Evolutionary conservation across 495 filamentous ascomycete genomes (phyloP).

Genomic region (Terfezia claveryi): DNA sequence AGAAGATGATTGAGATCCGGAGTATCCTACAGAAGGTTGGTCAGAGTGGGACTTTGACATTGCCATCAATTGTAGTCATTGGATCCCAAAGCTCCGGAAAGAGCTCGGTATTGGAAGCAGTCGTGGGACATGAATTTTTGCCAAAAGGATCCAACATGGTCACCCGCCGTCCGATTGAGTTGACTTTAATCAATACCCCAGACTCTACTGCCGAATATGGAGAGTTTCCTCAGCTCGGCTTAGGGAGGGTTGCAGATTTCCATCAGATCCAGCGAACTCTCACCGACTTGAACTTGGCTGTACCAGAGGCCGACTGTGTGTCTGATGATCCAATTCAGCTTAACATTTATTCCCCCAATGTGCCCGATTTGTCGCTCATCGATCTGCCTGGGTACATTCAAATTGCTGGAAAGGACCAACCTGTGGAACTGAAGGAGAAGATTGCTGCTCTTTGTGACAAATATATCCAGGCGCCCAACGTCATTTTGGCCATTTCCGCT

Average conservation of each 20-base stretch:
- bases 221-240: slow-evolving; percentile 80
- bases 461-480: slow-evolving; percentile 89
- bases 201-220: slow-evolving; percentile 79
- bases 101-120: slow-evolving; percentile 89
- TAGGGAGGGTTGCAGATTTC: slow-evolving; percentile 86
- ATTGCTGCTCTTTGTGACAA: slow-evolving; percentile 94
- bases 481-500: slow-evolving; percentile 91
- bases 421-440: slow-evolving; percentile 77
- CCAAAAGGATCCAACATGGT: slow-evolving; percentile 98
- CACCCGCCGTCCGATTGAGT: slow-evolving; percentile 82
- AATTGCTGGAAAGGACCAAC: slow-evolving; percentile 75
- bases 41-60: slow-evolving; percentile 62
- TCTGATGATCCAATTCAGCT: slow-evolving; percentile 93
- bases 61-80: slow-evolving; percentile 95
- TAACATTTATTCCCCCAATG: slow-evolving; percentile 79
- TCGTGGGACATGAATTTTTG: slow-evolving; percentile 94
- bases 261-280: slow-evolving; percentile 76
- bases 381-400: slow-evolving; percentile 97
- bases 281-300: slow-evolving; percentile 84
- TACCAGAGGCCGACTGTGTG: slow-evolving; percentile 74
- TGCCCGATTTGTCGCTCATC: slow-evolving; percentile 88
- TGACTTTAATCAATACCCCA: slow-evolving; percentile 90
- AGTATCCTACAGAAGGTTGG: slow-evolving; percentile 77
- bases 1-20: slow-evolving; percentile 98
- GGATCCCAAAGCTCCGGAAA: slow-evolving; percentile 97